Percentiles rank a stretch among this genome's conserved stretches.
phyloP scores from a whole-genome alignment of 768 basidiomycete species.

The Daedalea quercina region DNA sequence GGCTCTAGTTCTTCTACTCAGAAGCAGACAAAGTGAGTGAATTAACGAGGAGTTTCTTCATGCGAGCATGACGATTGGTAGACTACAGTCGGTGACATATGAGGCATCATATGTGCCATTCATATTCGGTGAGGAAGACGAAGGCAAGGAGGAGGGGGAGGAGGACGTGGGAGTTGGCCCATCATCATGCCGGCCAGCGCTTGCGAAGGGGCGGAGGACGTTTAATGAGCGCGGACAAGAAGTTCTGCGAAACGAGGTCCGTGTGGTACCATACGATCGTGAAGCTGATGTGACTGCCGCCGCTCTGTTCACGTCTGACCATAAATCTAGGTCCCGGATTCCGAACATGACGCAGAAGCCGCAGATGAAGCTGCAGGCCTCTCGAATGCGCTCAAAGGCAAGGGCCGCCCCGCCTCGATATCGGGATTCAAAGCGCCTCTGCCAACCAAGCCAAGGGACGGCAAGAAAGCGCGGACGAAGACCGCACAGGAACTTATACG shows the following conservation, averaged over 20 bases:
- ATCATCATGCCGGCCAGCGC: too few relatives aligned
- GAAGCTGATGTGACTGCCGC: neutral
- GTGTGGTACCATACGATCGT: neutral
- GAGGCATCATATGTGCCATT: slow-evolving; percentile 66
- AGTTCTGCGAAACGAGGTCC: slow-evolving; percentile 25
- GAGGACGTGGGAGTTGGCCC: neutral
- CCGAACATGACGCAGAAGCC: neutral
- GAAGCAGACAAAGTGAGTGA: slow-evolving; percentile 7
- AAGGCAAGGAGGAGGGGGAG: slow-evolving; percentile 15
- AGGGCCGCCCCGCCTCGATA: slow-evolving; percentile 14
- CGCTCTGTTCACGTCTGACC: neutral
- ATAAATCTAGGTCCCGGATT: neutral
- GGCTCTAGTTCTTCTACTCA: neutral
- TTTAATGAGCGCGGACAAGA: slow-evolving; percentile 48
- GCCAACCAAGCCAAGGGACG: slow-evolving; percentile 9
- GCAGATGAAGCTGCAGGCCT: neutral
- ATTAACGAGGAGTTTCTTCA: neutral
- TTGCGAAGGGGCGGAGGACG: slow-evolving; percentile 42
- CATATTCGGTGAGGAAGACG: slow-evolving; percentile 38
- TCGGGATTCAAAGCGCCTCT: slow-evolving; percentile 20
- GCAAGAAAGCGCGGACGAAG: slow-evolving; percentile 12
- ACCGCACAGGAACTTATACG: slow-evolving; percentile 20
- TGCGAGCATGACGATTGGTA: neutral
- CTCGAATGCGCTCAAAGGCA: neutral
- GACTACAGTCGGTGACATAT: slow-evolving; percentile 26